phyloP scores from a whole-genome alignment of 2,329 filamentous ascomycete species.

The Hymenoscyphus salicellus region DNA sequence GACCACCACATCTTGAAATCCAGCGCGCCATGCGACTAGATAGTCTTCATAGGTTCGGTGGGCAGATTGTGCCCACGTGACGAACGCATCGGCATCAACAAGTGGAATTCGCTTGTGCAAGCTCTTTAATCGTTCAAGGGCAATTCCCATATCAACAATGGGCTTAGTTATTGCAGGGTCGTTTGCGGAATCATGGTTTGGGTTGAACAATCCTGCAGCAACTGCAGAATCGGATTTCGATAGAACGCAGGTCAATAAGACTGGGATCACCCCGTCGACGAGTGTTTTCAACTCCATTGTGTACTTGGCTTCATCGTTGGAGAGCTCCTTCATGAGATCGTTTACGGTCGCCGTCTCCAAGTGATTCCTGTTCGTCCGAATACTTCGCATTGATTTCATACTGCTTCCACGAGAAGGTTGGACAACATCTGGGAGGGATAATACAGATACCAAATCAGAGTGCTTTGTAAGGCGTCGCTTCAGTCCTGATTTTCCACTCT shows the following conservation, averaged over 20 bases:
- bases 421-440: slow-evolving; percentile 67
- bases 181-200: slow-evolving; percentile 45
- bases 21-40: slow-evolving; percentile 82
- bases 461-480: slow-evolving; percentile 77
- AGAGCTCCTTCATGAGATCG: slow-evolving; percentile 76
- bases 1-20: slow-evolving; percentile 91
- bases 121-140: slow-evolving; percentile 77
- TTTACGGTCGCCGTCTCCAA: slow-evolving; percentile 66
- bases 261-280: slow-evolving; percentile 91
- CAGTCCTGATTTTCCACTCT: slow-evolving; percentile 42
- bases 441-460: slow-evolving; percentile 87
- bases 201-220: slow-evolving; percentile 65
- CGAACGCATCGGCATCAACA: slow-evolving; percentile 66
- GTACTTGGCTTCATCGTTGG: slow-evolving; percentile 82
- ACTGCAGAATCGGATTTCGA: slow-evolving; percentile 64
- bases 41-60: slow-evolving; percentile 82
- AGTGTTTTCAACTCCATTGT: slow-evolving; percentile 87
- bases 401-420: slow-evolving; percentile 60
- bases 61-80: slow-evolving; percentile 77
- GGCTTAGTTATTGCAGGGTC: slow-evolving; percentile 68
- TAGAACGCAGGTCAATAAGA: slow-evolving; percentile 80
- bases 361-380: slow-evolving; percentile 68
- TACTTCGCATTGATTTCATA: slow-evolving; percentile 72
- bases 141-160: slow-evolving; percentile 90
- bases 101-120: slow-evolving; percentile 78